These are phyloP conservation scores for Fusarium scirpi DNA, from an alignment of 2,329 filamentous ascomycete genomes.

Conservation along the genomic window DNA sequence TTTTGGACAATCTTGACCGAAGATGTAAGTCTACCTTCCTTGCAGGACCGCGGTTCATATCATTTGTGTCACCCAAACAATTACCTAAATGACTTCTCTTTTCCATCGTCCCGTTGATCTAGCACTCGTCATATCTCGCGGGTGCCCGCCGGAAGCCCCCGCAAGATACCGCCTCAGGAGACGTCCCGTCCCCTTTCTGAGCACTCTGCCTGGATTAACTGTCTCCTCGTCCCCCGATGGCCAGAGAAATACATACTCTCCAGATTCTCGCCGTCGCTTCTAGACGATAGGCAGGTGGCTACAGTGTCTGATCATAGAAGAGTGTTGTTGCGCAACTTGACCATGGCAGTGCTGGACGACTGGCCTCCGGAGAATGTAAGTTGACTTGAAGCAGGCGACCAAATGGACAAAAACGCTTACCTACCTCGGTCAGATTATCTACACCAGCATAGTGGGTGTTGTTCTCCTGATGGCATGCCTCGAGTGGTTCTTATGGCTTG, in stretches of 20 bases:
- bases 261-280: neutral
- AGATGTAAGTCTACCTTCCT: neutral
- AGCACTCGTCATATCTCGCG: constrained; percentile 18
- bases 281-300: too few species aligned
- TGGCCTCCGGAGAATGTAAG: constrained; percentile 65
- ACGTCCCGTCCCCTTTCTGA: neutral
- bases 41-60: neutral
- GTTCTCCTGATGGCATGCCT: constrained; percentile 87
- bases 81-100: neutral
- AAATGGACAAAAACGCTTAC: neutral
- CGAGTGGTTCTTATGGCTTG: constrained; percentile 95
- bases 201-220: neutral
- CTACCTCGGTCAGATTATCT: constrained; percentile 75
- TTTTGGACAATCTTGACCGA: neutral
- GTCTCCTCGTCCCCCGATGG: neutral
- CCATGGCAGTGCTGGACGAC: constrained; percentile 58
- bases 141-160: constrained; percentile 19
- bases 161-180: constrained; percentile 1
- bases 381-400: neutral
- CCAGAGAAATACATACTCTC: neutral
- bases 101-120: neutral
- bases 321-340: constrained; percentile 33
- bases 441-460: constrained; percentile 81
- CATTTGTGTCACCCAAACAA: constrained; percentile 6
- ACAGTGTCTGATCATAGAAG: neutral